Percentiles rank a stretch among this genome's conserved stretches.
phyloP scores from a whole-genome alignment of 148 eudicot species.

The Euryodendron excelsum region DNA sequence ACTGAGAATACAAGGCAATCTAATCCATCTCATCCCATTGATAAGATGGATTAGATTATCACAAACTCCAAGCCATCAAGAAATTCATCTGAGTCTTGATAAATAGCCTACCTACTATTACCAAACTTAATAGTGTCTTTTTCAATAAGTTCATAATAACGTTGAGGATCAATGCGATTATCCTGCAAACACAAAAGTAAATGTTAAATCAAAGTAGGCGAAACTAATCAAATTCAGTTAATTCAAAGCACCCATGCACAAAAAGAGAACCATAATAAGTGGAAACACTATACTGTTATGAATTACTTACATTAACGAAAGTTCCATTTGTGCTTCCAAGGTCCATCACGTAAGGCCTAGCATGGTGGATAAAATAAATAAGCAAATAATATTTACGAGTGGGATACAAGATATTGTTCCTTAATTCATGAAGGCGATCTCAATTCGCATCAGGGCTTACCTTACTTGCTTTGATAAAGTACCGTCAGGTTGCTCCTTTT shows the following conservation, averaged over 20 bases:
- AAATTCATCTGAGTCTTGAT: not conserved
- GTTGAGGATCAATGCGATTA: constrained; percentile 68
- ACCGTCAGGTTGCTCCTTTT: constrained; percentile 84
- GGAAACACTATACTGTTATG: not conserved
- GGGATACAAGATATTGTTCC: not conserved
- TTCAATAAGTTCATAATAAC: constrained; percentile 86
- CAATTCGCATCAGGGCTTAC: constrained; percentile 30
- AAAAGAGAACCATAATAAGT: not conserved
- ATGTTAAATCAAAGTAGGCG: constrained; percentile 13
- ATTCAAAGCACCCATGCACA: not conserved
- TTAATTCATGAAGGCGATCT: not conserved
- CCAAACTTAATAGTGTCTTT: constrained; percentile 88
- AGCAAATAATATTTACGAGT: constrained; percentile 10
- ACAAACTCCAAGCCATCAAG: not conserved
- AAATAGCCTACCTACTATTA: constrained; percentile 69
- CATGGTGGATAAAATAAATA: constrained; percentile 12
- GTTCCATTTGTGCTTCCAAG: constrained; percentile 98
- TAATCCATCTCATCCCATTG: not conserved
- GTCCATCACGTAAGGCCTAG: constrained; percentile 95
- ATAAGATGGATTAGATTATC: not conserved
- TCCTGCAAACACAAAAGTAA: constrained; percentile 53
- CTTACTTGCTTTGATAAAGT: constrained; percentile 59
- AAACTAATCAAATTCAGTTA: not conserved
- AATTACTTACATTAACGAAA: constrained; percentile 67
- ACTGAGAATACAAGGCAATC: not conserved